Evolutionary conservation across 2,329 filamentous ascomycete genomes (phyloP).

Genomic region (Ophiostoma fasciatum): DNA sequence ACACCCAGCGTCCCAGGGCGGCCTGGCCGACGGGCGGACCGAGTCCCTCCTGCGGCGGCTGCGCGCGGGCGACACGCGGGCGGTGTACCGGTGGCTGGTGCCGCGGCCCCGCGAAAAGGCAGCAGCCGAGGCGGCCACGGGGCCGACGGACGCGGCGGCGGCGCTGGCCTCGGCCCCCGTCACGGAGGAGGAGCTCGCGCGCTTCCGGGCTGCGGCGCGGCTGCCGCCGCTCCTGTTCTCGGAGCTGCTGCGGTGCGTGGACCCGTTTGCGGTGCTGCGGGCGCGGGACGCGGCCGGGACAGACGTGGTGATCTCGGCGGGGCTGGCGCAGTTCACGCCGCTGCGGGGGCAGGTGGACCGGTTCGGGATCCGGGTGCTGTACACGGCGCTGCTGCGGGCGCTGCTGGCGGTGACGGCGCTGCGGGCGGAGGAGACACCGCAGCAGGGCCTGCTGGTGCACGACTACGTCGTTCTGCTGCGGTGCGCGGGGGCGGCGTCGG

Average conservation of each 20-base stretch:
- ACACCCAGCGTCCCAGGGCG: not conserved
- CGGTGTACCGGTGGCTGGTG: slow-evolving; percentile 3
- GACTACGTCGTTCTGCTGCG: slow-evolving; percentile 32
- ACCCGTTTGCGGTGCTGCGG: slow-evolving; percentile 36
- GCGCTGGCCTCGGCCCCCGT: no score
- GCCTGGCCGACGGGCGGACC: not conserved
- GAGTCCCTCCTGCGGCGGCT: not conserved
- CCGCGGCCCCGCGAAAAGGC: no score
- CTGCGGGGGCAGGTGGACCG: slow-evolving; percentile 23
- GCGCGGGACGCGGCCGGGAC: slow-evolving; percentile 33
- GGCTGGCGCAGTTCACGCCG: slow-evolving; percentile 25
- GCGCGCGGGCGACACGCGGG: not conserved
- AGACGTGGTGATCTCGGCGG: slow-evolving; percentile 24
- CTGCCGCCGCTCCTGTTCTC: slow-evolving; percentile 44
- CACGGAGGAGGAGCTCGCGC: not conserved
- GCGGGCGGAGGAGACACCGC: slow-evolving; percentile 17
- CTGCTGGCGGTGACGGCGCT: slow-evolving; percentile 21
- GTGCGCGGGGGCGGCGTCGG: slow-evolving; percentile 30
- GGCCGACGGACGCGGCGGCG: not conserved
- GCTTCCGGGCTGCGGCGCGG: slow-evolving; percentile 15
- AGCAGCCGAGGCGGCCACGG: not conserved
- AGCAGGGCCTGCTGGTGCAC: slow-evolving; percentile 17
- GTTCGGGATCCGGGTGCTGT: slow-evolving; percentile 29
- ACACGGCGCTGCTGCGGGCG: slow-evolving; percentile 22
- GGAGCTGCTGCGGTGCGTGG: slow-evolving; percentile 46